Evolutionary conservation across 441 rosid species (phyloP).

Genomic region (Eruca vesicaria): DNA sequence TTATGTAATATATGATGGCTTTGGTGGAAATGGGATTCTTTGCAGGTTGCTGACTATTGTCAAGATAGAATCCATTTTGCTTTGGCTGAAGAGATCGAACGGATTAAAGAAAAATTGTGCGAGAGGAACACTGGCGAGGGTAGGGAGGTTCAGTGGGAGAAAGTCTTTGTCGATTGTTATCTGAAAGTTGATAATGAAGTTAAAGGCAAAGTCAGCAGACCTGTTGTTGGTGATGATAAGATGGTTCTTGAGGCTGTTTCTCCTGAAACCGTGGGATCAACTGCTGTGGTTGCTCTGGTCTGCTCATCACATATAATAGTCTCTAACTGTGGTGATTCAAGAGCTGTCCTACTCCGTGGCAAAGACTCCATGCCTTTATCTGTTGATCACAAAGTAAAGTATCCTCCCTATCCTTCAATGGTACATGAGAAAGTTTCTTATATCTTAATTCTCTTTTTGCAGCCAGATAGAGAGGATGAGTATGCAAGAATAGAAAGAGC

Average conservation of each 20-base stretch:
- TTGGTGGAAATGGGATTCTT: conserved; percentile 1
- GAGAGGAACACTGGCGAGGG: conserved; percentile 40
- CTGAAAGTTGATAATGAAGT: conserved; percentile 70
- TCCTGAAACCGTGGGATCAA: not conserved
- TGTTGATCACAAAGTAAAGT: conserved; percentile 78
- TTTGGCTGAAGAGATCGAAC: conserved; percentile 69
- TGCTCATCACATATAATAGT: not conserved
- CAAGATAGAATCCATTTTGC: conserved; percentile 65
- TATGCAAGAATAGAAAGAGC: conserved; percentile 77
- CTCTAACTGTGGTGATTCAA: not conserved
- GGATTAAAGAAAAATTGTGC: conserved; percentile 40
- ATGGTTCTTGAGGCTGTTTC: not conserved
- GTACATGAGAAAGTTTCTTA: conserved; percentile 4
- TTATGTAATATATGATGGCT: conserved; percentile 15
- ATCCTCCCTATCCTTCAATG: not conserved
- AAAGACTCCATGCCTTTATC: conserved; percentile 45
- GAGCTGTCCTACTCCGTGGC: not conserved
- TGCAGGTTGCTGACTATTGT: conserved; percentile 89
- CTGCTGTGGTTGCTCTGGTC: not conserved
- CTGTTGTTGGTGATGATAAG: conserved; percentile 33
- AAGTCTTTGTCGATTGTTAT: conserved; percentile 64
- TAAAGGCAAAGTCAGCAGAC: conserved; percentile 53
- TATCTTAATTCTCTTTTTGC: conserved; percentile 16
- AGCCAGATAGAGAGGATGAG: conserved; percentile 89
- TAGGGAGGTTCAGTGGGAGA: conserved; percentile 71